Evolutionary conservation across 139 green algal species (phyloP).

Genomic region (Closterium sp.): DNA sequence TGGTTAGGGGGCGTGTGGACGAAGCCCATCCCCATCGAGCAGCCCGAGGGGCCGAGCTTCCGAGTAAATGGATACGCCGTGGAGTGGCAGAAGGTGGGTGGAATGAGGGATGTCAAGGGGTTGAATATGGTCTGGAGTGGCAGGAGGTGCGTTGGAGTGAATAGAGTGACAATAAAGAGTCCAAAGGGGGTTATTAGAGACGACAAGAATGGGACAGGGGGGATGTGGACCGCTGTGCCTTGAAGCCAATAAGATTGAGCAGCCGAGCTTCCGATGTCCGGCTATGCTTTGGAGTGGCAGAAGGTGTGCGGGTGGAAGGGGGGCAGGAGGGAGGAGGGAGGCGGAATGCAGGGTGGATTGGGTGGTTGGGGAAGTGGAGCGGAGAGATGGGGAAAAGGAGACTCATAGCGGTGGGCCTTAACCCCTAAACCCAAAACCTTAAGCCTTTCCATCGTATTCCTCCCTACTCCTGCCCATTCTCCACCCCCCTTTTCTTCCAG

Average conservation of each 20-base stretch:
- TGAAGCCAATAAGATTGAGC: slow-evolving; percentile 43
- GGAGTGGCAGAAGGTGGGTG: background rate
- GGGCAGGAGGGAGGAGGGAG: background rate
- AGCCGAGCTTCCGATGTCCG: slow-evolving; percentile 70
- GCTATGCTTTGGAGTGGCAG: slow-evolving; percentile 71
- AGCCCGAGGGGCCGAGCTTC: background rate
- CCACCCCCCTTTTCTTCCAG: slow-evolving; percentile 51
- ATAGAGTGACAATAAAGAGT: too few relatives aligned
- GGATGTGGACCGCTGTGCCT: background rate
- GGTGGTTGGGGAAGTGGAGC: too few relatives aligned
- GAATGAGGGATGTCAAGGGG: too few relatives aligned
- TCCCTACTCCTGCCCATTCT: background rate
- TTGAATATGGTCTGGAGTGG: background rate
- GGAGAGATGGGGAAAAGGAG: too few relatives aligned
- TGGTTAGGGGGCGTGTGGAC: background rate
- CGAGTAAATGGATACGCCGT: background rate
- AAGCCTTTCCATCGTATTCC: background rate
- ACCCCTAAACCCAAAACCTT: too few relatives aligned
- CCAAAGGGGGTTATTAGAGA: background rate
- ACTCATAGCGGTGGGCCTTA: too few relatives aligned
- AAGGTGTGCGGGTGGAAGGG: slow-evolving; percentile 12
- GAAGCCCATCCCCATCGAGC: background rate
- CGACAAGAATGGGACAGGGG: background rate
- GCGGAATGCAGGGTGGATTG: background rate
- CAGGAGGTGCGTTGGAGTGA: background rate